phyloP scores from a whole-genome alignment of 1,284 basidiomycete species.

The Flammula alnicola region DNA sequence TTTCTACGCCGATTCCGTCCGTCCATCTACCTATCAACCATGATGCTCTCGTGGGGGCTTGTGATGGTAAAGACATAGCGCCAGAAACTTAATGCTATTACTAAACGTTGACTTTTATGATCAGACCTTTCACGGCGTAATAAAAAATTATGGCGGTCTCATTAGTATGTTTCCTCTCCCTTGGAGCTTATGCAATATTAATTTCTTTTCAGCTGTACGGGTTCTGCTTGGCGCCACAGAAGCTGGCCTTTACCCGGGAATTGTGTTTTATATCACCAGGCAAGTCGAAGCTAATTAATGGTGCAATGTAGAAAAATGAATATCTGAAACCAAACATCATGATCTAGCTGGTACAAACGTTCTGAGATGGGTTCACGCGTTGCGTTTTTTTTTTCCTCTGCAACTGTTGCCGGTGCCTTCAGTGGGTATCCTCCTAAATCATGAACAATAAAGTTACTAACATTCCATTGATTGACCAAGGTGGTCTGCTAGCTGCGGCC shows the following conservation, averaged over 20 bases:
- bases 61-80: conserved; percentile 47
- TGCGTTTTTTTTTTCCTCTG: conserved; percentile 70
- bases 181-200: conserved; percentile 1
- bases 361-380: conserved; percentile 64
- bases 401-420: conserved; percentile 72
- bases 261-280: conserved; percentile 62
- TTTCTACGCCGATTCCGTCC: conserved; percentile 59
- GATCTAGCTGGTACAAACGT: conserved; percentile 59
- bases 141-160: conserved; percentile 54
- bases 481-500: conserved; percentile 65
- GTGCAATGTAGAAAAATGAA: not conserved
- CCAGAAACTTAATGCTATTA: not conserved
- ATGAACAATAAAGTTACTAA: not conserved
- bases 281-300: conserved; percentile 25
- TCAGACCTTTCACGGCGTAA: conserved; percentile 57
- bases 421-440: conserved; percentile 40
- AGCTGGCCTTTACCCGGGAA: conserved; percentile 58
- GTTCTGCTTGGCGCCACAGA: conserved; percentile 56
- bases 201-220: conserved; percentile 44
- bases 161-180: conserved; percentile 41
- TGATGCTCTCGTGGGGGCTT: conserved; percentile 63
- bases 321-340: conserved; percentile 7
- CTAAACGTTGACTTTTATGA: conserved; percentile 3
- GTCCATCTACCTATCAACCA: conserved; percentile 60
- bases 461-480: conserved; percentile 29